Conservation (phyloP, 768 basidiomycete species). For the Termitomyces sp. region DNA sequence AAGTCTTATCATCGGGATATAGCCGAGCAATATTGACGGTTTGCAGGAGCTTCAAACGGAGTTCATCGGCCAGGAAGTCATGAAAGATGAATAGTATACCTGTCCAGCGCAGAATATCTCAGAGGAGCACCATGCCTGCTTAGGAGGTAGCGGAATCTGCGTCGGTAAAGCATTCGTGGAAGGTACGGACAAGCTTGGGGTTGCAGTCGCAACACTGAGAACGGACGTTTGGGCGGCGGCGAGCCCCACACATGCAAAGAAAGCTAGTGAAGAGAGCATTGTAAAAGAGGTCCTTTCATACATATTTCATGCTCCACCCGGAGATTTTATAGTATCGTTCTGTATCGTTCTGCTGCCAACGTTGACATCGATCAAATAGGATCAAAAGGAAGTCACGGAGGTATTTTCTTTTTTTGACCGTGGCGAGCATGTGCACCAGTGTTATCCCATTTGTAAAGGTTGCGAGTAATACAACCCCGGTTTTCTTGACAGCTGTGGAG, state of each 20-base stretch:
- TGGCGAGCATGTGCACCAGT: too few relatives aligned
- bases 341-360: neutral
- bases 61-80: neutral
- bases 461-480: too few relatives aligned
- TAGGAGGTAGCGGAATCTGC: slow-evolving; percentile 57
- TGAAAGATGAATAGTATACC: slow-evolving; percentile 34
- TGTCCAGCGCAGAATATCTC: slow-evolving; percentile 78
- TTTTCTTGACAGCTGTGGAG: too few relatives aligned
- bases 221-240: slow-evolving; percentile 17
- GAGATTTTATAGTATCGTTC: too few relatives aligned
- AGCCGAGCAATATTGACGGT: slow-evolving; percentile 75
- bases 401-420: too few relatives aligned
- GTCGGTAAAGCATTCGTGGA: slow-evolving; percentile 53
- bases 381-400: neutral
- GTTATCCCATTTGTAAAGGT: too few relatives aligned
- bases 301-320: neutral
- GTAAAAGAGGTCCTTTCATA: neutral
- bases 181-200: slow-evolving; percentile 58
- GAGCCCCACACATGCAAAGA: slow-evolving; percentile 13
- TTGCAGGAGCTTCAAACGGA: slow-evolving; percentile 54
- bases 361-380: neutral
- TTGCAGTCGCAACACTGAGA: slow-evolving; percentile 43
- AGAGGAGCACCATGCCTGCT: slow-evolving; percentile 69
- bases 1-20: slow-evolving; percentile 80
- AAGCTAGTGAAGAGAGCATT: slow-evolving; percentile 20